A percentile compares a stretch with the other conserved stretches of the same genome.
Evolutionary conservation across 345 rosid species (phyloP).

Genomic region (Aquilaria yunnanensis): DNA sequence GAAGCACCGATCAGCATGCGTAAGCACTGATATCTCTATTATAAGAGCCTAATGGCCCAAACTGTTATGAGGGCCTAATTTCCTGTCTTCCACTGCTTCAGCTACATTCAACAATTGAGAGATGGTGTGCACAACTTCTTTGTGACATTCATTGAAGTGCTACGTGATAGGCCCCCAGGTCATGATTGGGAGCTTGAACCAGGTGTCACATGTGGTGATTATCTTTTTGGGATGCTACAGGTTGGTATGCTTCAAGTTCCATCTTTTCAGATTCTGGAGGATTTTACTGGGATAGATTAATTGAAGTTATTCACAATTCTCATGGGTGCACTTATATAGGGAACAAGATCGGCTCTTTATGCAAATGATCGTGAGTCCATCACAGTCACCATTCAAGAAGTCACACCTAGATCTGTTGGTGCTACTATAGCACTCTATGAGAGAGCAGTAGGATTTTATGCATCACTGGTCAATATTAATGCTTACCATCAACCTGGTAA

Average conservation of each 20-base stretch:
- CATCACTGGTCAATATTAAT: constrained; percentile 76
- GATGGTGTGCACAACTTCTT: constrained; percentile 98
- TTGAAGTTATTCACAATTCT: not conserved
- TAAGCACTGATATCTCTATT: constrained; percentile 31
- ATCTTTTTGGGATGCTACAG: constrained; percentile 98
- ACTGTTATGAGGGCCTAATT: constrained; percentile 1
- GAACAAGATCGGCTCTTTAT: constrained; percentile 96
- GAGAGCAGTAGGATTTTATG: constrained; percentile 95
- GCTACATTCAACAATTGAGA: constrained; percentile 97
- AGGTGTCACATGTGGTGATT: constrained; percentile 98
- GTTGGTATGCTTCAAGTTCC: constrained; percentile 26
- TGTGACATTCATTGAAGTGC: constrained; percentile 92
- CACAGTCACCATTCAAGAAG: constrained; percentile 85
- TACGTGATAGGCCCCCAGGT: constrained; percentile 97
- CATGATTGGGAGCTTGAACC: constrained; percentile 99
- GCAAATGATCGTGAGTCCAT: constrained; percentile 85
- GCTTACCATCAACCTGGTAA: constrained; percentile 98
- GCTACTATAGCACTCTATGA: constrained; percentile 92
- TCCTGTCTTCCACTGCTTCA: constrained; percentile 22
- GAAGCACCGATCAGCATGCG: constrained; percentile 99
- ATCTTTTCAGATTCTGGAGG: not conserved
- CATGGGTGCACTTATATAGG: constrained; percentile 38
- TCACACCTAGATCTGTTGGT: constrained; percentile 87
- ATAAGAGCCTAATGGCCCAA: not conserved
- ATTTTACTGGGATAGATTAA: not conserved